Evolutionary conservation across 176 grass and related monocot species (phyloP).

Genomic region (Bonia amplexicaulis): DNA sequence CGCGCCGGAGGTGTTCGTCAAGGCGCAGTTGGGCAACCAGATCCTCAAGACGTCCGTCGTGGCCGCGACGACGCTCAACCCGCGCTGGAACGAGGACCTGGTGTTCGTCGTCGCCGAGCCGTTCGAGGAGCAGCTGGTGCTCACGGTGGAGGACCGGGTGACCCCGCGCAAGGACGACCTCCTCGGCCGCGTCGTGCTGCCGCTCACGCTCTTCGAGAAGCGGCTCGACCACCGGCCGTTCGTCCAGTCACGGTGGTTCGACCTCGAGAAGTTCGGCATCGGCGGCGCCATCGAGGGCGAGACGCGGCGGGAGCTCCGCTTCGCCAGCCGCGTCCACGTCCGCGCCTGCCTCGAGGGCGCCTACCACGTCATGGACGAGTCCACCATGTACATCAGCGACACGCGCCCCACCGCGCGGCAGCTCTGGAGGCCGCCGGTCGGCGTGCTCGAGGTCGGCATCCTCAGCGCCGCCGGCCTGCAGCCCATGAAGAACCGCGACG

Average conservation of each 20-base stretch:
- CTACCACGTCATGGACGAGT: slow-evolving; percentile 96
- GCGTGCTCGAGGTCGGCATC: slow-evolving; percentile 79
- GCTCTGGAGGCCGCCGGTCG: slow-evolving; percentile 72
- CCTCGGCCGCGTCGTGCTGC: slow-evolving; percentile 55
- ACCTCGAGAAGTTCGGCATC: slow-evolving; percentile 77
- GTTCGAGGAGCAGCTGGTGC: slow-evolving; percentile 86
- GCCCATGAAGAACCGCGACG: slow-evolving; percentile 76
- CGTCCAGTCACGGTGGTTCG: slow-evolving; percentile 76
- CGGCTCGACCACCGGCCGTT: slow-evolving; percentile 71
- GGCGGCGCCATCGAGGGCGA: slow-evolving; percentile 62
- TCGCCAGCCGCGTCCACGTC: slow-evolving; percentile 73
- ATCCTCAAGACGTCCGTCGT: slow-evolving; percentile 62
- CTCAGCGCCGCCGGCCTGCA: slow-evolving; percentile 55
- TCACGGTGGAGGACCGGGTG: slow-evolving; percentile 69
- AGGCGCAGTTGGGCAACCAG: slow-evolving; percentile 80
- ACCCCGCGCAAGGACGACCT: slow-evolving; percentile 65
- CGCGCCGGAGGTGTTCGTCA: slow-evolving; percentile 61
- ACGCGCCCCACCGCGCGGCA: slow-evolving; percentile 69
- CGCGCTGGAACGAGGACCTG: slow-evolving; percentile 89
- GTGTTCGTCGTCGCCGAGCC: slow-evolving; percentile 90
- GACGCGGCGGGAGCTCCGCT: slow-evolving; percentile 72
- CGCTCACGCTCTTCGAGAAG: slow-evolving; percentile 70
- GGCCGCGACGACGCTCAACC: slow-evolving; percentile 44
- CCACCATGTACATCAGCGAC: slow-evolving; percentile 93
- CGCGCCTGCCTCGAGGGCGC: slow-evolving; percentile 79